These are phyloP conservation scores for Exophiala xenobiotica DNA, from an alignment of 2,329 filamentous ascomycete genomes.

Conservation along the genomic window DNA sequence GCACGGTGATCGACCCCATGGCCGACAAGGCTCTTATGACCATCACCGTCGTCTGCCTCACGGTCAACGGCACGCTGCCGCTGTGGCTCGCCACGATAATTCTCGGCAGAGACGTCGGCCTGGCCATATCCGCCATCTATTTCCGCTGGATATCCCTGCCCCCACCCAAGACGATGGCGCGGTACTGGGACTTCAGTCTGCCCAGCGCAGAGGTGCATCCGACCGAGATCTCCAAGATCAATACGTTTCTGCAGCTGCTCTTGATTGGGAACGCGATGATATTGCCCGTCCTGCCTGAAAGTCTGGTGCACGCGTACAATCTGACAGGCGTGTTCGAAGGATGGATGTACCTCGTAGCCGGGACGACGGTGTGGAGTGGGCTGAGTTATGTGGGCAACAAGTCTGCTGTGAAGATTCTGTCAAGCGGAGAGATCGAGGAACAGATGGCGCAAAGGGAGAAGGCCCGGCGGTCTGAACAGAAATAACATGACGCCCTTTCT, in stretches of 20 bases:
- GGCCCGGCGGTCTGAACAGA: no score
- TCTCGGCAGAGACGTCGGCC: constrained; percentile 78
- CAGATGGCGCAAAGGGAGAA: background rate
- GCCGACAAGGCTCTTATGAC: constrained; percentile 97
- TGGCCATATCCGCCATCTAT: constrained; percentile 85
- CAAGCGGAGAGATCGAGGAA: constrained; percentile 11
- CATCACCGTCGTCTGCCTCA: constrained; percentile 79
- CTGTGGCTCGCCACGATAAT: constrained; percentile 89
- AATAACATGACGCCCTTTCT: no score
- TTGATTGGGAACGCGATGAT: constrained; percentile 83
- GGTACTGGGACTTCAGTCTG: constrained; percentile 97
- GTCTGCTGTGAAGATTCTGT: constrained; percentile 84
- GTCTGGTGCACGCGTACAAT: constrained; percentile 55
- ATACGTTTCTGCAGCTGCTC: constrained; percentile 86
- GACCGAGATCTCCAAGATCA: constrained; percentile 60
- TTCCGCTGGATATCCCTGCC: constrained; percentile 94
- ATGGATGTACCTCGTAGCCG: constrained; percentile 71
- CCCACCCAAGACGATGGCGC: constrained; percentile 82
- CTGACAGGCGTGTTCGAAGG: constrained; percentile 60
- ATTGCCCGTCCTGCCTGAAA: constrained; percentile 67
- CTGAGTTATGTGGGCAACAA: constrained; percentile 88
- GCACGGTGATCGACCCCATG: constrained; percentile 93
- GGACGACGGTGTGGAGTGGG: constrained; percentile 90
- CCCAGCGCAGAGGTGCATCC: constrained; percentile 53
- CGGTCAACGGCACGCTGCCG: constrained; percentile 80